A percentile compares a stretch with the other conserved stretches of the same genome.
phyloP scores from a whole-genome alignment of 2,329 filamentous ascomycete genomes.

The Claviceps monticola region DNA sequence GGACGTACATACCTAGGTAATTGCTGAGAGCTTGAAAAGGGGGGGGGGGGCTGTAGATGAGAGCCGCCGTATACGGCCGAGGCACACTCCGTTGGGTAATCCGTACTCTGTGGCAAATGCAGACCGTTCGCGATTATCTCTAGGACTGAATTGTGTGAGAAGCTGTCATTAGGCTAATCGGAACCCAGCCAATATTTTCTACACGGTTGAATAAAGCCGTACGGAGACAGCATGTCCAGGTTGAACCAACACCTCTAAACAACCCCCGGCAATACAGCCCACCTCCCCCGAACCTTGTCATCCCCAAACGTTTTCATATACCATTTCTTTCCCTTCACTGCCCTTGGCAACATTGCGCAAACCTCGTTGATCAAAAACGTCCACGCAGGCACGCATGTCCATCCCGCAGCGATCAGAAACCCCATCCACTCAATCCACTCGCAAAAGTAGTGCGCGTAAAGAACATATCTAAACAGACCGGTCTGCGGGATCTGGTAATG shows the following conservation, averaged over 20 bases:
- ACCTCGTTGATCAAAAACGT: conserved; percentile 79
- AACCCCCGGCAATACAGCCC: conserved; percentile 52
- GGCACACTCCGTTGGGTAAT: too few species aligned
- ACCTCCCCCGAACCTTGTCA: conserved; percentile 61
- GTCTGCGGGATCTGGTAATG: conserved; percentile 77
- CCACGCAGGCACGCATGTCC: conserved; percentile 58
- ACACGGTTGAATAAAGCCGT: too few species aligned
- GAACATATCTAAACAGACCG: conserved; percentile 67
- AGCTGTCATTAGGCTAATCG: too few species aligned
- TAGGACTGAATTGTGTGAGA: too few species aligned
- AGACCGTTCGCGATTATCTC: too few species aligned
- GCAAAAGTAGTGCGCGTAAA: conserved; percentile 89
- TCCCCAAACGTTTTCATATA: conserved; percentile 79
- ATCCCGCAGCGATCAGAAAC: conserved; percentile 64
- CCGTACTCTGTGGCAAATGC: too few species aligned
- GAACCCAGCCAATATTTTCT: too few species aligned
- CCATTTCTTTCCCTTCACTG: conserved; percentile 69
- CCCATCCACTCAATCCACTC: conserved; percentile 96
- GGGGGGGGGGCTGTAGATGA: too few species aligned
- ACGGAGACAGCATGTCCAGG: too few species aligned
- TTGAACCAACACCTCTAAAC: conserved; percentile 14
- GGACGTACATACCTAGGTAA: too few species aligned
- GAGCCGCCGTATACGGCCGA: too few species aligned
- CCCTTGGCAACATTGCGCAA: conserved; percentile 77
- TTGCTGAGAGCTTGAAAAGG: too few species aligned